Conservation (phyloP, 805 yeast genomes). For the Alloascoidea hylecoeti region DNA sequence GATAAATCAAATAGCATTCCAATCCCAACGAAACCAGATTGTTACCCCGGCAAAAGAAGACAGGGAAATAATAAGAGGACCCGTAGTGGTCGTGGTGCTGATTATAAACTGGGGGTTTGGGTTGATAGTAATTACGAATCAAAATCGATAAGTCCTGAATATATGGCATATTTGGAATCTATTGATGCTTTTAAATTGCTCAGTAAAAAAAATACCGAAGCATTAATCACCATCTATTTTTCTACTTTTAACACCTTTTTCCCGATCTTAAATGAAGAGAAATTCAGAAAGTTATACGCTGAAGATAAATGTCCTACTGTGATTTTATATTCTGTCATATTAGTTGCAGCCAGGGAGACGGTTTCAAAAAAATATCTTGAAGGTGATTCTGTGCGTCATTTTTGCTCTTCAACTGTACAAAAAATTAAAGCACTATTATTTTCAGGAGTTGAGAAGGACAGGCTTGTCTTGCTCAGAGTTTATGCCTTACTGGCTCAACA, state of each 20-base stretch:
- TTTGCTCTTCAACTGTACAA: slow-evolving; percentile 17
- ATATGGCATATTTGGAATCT: slow-evolving; percentile 16
- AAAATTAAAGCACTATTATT: slow-evolving; percentile 21
- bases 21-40: background rate
- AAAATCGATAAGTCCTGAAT: background rate
- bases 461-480: slow-evolving; percentile 20
- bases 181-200: slow-evolving; percentile 25
- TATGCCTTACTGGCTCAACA: slow-evolving; percentile 22
- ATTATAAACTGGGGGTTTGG: background rate
- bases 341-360: slow-evolving; percentile 26
- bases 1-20: background rate
- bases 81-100: background rate
- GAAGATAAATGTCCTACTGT: slow-evolving; percentile 23
- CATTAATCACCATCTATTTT: slow-evolving; percentile 23
- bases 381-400: slow-evolving; percentile 15
- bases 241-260: slow-evolving; percentile 23
- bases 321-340: slow-evolving; percentile 26
- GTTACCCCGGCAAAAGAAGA: background rate
- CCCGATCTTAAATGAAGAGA: slow-evolving; percentile 25
- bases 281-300: slow-evolving; percentile 21
- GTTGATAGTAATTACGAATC: background rate
- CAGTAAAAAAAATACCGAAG: slow-evolving; percentile 16
- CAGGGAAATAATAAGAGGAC: background rate
- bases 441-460: slow-evolving; percentile 24
- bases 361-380: slow-evolving; percentile 16